Evolutionary conservation across 768 basidiomycete genomes (phyloP).

Genomic region (Boletellus ananiceps): DNA sequence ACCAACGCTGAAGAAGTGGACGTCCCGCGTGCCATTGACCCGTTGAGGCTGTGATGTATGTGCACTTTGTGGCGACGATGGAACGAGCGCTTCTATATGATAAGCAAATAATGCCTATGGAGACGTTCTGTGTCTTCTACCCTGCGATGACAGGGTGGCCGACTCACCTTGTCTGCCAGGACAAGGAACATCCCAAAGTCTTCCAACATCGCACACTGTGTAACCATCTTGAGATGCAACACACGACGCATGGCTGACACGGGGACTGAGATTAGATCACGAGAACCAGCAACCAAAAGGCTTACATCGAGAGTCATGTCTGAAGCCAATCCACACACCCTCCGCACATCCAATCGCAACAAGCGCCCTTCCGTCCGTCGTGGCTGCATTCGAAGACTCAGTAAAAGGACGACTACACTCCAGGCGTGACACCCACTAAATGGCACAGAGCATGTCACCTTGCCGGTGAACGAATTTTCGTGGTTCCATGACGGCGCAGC

Average conservation of each 20-base stretch:
- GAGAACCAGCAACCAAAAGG: background rate
- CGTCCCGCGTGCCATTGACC: slow-evolving; percentile 84
- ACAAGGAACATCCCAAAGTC: slow-evolving; percentile 97
- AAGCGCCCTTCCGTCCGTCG: slow-evolving; percentile 76
- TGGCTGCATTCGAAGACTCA: slow-evolving; percentile 44
- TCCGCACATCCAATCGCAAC: slow-evolving; percentile 94
- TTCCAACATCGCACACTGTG: slow-evolving; percentile 93
- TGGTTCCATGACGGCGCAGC: slow-evolving; percentile 55
- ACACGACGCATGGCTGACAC: slow-evolving; percentile 82
- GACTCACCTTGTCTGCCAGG: slow-evolving; percentile 76
- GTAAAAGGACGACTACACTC: background rate
- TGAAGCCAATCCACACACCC: slow-evolving; percentile 93
- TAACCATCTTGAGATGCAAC: slow-evolving; percentile 88
- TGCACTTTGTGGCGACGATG: slow-evolving; percentile 67
- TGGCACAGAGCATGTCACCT: slow-evolving; percentile 92
- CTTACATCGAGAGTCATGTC: slow-evolving; percentile 80
- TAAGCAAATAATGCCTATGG: slow-evolving; percentile 82
- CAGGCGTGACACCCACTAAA: slow-evolving; percentile 53
- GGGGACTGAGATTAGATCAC: slow-evolving; percentile 6
- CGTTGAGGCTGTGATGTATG: slow-evolving; percentile 82
- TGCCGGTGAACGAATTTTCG: slow-evolving; percentile 70
- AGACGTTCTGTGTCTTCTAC: background rate
- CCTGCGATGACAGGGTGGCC: background rate
- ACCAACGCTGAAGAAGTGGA: slow-evolving; percentile 94
- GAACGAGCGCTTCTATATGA: slow-evolving; percentile 94